Evolutionary conservation across 106 monocot species (phyloP), one percentile per base, ranked within the genome.

Genomic region (Dendrobium officinale): DNA sequence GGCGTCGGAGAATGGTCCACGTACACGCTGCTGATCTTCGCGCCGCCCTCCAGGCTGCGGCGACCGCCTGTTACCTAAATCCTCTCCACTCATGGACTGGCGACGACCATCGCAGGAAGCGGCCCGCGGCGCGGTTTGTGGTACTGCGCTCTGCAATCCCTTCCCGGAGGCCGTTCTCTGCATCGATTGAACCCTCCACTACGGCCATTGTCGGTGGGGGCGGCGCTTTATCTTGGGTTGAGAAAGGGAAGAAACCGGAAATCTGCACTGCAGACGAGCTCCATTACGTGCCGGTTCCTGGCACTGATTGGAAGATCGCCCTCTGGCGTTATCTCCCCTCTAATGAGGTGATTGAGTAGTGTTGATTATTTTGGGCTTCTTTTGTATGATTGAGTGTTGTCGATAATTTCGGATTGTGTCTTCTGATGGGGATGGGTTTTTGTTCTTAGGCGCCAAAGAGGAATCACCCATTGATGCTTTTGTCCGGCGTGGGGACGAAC

Each of bases 391-490:
- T 58, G 7, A 27, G 41, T 47, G 54, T 51, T 79, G 22, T 54
- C 51, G 47, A 4, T 59, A 20, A 16, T 75, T 33, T 67, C 33
- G 27, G 15, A 3, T 10, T 48, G 10, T 51, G 5, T 73, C 19
- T 13, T 77, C 75, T 56, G 55, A 0, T 58, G 47, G 42, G 26
- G 42, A 33, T 79, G 26, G 40, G 18, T 54, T 73, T 75, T 41
- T 31, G 20, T 72, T 55, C 70, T 37, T 51, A 98, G 94, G 94
- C 94, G 26, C 94, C 94, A n/a, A 59, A 73, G 80, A 92, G 94
- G 89, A 98, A 92, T 85, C 97, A 98, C 80, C 94, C 97, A 7
- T 79, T 94, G 88, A 91, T 94, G 89, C 89, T 98, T 16, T 72
- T 98, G 22, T 92, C 97, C 1, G 94, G 97, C 9, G 91, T 98